phyloP scores from a whole-genome alignment of 129 eudicot species.

The Cynara cardunculus region DNA sequence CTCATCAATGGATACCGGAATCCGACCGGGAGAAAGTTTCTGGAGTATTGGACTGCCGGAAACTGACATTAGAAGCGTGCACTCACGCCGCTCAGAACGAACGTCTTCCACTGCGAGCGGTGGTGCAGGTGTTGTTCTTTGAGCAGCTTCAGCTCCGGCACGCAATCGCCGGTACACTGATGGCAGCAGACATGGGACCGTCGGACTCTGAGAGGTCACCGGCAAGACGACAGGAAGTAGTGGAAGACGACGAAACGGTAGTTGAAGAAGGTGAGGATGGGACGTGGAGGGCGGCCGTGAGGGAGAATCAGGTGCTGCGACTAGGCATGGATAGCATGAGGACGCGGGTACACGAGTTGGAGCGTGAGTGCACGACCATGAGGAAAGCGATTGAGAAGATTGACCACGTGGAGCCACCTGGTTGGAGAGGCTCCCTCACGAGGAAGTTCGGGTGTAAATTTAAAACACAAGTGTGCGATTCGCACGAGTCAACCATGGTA shows the following conservation, averaged over 20 bases:
- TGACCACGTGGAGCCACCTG: conserved; percentile 39
- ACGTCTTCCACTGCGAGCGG: conserved; percentile 84
- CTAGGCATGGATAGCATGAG: conserved; percentile 92
- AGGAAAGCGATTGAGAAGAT: conserved; percentile 80
- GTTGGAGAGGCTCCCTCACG: conserved; percentile 50
- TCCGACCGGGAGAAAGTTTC: conserved; percentile 73
- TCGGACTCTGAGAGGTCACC: conserved; percentile 23
- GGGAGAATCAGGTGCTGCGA: conserved; percentile 92
- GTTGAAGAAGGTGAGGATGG: conserved; percentile 17
- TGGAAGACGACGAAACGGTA: conserved; percentile 27
- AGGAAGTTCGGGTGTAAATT: conserved; percentile 82
- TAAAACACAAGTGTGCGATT: conserved; percentile 95
- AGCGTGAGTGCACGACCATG: conserved; percentile 87
- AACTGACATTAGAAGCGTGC: conserved; percentile 94
- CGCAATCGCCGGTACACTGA: conserved; percentile 81
- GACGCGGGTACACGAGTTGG: conserved; percentile 89
- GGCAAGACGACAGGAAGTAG: background rate
- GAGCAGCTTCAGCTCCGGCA: conserved; percentile 99
- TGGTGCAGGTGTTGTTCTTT: conserved; percentile 87
- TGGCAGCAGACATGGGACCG: conserved; percentile 34
- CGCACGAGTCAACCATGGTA: conserved; percentile 71
- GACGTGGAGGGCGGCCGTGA: conserved; percentile 76
- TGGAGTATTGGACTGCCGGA: conserved; percentile 85
- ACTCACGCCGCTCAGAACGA: conserved; percentile 99
- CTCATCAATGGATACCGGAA: conserved; percentile 89